These are phyloP conservation scores for Yarrowia osloensis DNA, from an alignment of 805 yeast genomes.

Conservation along the genomic window DNA sequence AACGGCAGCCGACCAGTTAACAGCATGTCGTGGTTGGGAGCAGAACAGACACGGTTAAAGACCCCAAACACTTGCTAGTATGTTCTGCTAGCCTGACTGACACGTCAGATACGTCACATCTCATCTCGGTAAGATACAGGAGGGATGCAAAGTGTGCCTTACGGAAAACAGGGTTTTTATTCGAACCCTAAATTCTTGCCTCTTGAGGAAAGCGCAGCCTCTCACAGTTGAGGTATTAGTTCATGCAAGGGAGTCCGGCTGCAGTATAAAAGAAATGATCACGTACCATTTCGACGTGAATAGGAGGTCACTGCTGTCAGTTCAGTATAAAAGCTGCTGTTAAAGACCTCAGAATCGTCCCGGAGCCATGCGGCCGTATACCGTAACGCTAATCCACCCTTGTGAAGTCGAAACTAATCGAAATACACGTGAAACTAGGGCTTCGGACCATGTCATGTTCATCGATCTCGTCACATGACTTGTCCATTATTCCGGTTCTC, in stretches of 20 bases:
- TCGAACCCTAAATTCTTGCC: neutral
- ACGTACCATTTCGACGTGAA: neutral
- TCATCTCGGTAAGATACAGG: slow-evolving; percentile 7
- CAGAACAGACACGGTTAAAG: neutral
- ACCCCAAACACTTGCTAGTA: neutral
- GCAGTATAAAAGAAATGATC: neutral
- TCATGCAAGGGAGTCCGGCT: neutral
- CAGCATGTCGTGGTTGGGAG: too few species aligned
- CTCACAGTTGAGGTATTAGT: slow-evolving; percentile 7
- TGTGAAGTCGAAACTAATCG: too few species aligned
- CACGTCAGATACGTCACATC: neutral
- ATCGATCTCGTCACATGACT: neutral
- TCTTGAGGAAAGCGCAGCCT: slow-evolving; percentile 10
- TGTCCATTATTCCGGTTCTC: neutral
- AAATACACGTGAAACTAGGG: too few species aligned
- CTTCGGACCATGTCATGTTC: too few species aligned
- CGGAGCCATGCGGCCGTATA: neutral
- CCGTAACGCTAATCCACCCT: neutral
- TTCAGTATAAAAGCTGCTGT: too few species aligned
- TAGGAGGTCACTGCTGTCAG: too few species aligned
- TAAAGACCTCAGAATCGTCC: too few species aligned
- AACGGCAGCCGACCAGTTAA: neutral
- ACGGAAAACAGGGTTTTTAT: neutral
- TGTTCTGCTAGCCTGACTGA: neutral
- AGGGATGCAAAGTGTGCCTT: slow-evolving; percentile 18